Base-by-base conservation (phyloP, 2,329 filamentous ascomycete species). In the Ophiostoma populinum region DNA sequence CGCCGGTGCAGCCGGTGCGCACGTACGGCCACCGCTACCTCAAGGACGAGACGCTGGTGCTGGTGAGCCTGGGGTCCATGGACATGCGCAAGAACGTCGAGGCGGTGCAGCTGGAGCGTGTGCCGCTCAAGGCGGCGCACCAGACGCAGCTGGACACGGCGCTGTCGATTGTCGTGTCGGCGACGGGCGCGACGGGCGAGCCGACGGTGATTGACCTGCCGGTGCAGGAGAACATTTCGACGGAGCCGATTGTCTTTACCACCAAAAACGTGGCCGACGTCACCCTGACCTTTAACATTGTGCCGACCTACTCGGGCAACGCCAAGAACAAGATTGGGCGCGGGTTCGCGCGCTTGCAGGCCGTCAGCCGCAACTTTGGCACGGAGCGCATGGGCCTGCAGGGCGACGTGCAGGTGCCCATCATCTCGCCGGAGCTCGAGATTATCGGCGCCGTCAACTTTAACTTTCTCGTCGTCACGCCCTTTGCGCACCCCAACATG, bases 1-100 rank as follows among this genome's bases (percentile, higher is more conserved):
- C 28, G 0, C 38, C 28, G 9, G 39, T 3, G 3, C 83, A 94
- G 43, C 78, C 86, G 5, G 70, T 95, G 44, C 95, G 95, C 56
- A 81, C 83, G 1, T 98, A 95, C 54, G 90, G 90, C 37, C 90
- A 98, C 61, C 75, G 87, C 36, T 98, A 95, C 55, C 67, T 98
- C 34, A 92, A 75, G 13, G 73, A 92, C 34, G 77, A 92, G 48
- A 81, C 81, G 42, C 75, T 98, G 62, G 71, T 98, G 4, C 64
- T 95, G 32, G 86, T 98, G 47, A 94, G 83, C 48, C 61, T 98
- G 7, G 90, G 90, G 0, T 87, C 82, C 0, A 93, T 94, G 81
- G 90, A 98, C 51, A 80, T 81, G 58, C 73, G 85, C 36, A 93
- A 90, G 56, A 67, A 72, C 22, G 60, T 77, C 5, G 72, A 82